phyloP scores from a whole-genome alignment of 75 land plant species.

The Cunninghamia lanceolata region DNA sequence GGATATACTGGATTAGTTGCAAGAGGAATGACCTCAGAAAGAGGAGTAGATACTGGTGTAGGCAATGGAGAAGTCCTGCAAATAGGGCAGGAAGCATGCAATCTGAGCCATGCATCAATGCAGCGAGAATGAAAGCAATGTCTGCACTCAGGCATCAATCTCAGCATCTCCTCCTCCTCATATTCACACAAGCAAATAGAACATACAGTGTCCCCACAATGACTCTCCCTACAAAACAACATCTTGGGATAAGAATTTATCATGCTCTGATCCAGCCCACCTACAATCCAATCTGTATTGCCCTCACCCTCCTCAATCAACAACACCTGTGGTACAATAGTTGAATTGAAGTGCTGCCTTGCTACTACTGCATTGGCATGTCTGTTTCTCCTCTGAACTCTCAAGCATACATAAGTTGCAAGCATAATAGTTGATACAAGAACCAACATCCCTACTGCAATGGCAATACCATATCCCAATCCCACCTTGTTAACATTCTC shows the following conservation, averaged over 20 bases:
- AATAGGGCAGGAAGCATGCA: slow-evolving; percentile 91
- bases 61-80: slow-evolving; percentile 86
- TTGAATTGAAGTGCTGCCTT: slow-evolving; percentile 3
- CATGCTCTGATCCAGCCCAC: slow-evolving; percentile 69
- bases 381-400: slow-evolving; percentile 24
- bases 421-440: slow-evolving; percentile 49
- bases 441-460: slow-evolving; percentile 48
- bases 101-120: slow-evolving; percentile 83
- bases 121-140: slow-evolving; percentile 78
- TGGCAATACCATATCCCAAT: slow-evolving; percentile 50
- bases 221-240: slow-evolving; percentile 32
- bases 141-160: slow-evolving; percentile 93
- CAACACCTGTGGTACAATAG: not conserved
- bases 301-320: not conserved
- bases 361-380: not conserved
- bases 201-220: slow-evolving; percentile 37
- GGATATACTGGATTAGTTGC: slow-evolving; percentile 46
- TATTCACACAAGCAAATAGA: slow-evolving; percentile 90
- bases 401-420: slow-evolving; percentile 43
- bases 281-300: slow-evolving; percentile 14
- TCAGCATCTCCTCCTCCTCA: slow-evolving; percentile 72
- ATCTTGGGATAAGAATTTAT: slow-evolving; percentile 86
- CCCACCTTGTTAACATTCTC: slow-evolving; percentile 44
- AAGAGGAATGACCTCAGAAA: slow-evolving; percentile 83
- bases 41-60: slow-evolving; percentile 87